Conservation (phyloP, 2,329 filamentous ascomycete genomes). For the Sclerotinia borealis region DNA sequence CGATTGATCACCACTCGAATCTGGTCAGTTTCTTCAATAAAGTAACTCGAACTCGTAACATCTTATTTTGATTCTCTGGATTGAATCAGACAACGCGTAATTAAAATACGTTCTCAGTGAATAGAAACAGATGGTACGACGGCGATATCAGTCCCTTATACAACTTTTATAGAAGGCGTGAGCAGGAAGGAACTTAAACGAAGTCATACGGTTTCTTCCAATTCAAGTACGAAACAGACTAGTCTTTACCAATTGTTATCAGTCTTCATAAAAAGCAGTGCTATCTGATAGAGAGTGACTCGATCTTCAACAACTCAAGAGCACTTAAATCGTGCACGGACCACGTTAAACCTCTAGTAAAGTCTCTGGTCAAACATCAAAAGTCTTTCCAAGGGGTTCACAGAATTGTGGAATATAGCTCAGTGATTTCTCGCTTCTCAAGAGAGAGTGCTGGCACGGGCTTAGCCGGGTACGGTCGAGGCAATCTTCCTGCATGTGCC, state of each 20-base stretch:
- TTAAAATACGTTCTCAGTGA: not conserved
- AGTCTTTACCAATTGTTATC: not conserved
- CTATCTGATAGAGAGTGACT: not conserved
- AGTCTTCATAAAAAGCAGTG: not conserved
- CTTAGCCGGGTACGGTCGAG: conserved; percentile 17
- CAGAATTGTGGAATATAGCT: not conserved
- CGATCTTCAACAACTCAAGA: not conserved
- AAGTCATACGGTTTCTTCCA: not conserved
- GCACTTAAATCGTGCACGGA: conserved; percentile 4
- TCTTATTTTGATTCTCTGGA: not conserved
- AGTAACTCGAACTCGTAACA: not conserved
- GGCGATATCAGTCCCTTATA: not conserved
- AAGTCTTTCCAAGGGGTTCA: not conserved
- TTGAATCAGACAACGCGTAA: not conserved
- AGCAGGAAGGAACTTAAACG: not conserved
- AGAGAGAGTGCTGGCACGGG: conserved; percentile 15
- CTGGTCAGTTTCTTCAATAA: not conserved
- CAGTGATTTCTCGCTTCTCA: not conserved
- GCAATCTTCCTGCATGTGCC: conserved; percentile 11
- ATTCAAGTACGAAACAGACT: not conserved
- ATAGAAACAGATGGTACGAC: not conserved
- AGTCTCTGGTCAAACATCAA: not conserved
- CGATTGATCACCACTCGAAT: not conserved
- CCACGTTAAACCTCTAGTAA: not conserved
- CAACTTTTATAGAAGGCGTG: not conserved